Conservation (phyloP, 805 yeast species). For the Candida palmyrensis region DNA sequence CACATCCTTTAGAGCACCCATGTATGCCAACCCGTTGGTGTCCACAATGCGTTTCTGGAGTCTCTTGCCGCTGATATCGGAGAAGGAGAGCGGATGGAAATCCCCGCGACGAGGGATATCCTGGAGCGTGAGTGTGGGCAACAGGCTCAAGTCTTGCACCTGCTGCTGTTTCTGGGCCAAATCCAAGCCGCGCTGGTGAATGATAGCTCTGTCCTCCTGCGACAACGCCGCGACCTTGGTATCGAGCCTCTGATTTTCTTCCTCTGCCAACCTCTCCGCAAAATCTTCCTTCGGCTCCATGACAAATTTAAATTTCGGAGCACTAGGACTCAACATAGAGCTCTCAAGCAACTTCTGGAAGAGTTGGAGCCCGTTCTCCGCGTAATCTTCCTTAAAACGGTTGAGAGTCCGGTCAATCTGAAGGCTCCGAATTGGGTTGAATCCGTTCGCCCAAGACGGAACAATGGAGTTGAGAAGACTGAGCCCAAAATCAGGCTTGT, state of each 20-base stretch:
- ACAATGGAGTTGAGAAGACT: slow-evolving; percentile 64
- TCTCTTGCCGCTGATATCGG: slow-evolving; percentile 23
- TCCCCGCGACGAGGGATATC: slow-evolving; percentile 68
- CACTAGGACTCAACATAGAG: slow-evolving; percentile 39
- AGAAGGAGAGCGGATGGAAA: slow-evolving; percentile 20
- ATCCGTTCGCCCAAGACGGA: slow-evolving; percentile 81
- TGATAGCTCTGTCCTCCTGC: slow-evolving; percentile 50
- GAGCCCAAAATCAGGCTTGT: slow-evolving; percentile 87
- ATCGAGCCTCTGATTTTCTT: slow-evolving; percentile 53
- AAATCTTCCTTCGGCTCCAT: slow-evolving; percentile 68
- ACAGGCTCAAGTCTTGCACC: slow-evolving; percentile 66
- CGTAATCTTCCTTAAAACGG: slow-evolving; percentile 59
- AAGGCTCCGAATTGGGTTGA: slow-evolving; percentile 68
- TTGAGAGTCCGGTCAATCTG: slow-evolving; percentile 58
- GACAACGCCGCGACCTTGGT: slow-evolving; percentile 39
- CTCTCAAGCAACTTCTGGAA: slow-evolving; percentile 57
- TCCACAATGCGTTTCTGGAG: slow-evolving; percentile 51
- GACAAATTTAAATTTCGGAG: slow-evolving; percentile 62
- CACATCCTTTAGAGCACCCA: slow-evolving; percentile 61
- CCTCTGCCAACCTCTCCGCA: slow-evolving; percentile 43
- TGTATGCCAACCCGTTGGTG: slow-evolving; percentile 79
- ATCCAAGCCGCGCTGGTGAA: slow-evolving; percentile 55
- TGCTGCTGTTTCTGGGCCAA: slow-evolving; percentile 61
- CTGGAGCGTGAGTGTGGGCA: slow-evolving; percentile 69
- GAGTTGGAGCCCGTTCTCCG: slow-evolving; percentile 41